These are phyloP conservation scores for Chloropicon primus DNA, from an alignment of 139 green algal genomes.

Conservation along the genomic window DNA sequence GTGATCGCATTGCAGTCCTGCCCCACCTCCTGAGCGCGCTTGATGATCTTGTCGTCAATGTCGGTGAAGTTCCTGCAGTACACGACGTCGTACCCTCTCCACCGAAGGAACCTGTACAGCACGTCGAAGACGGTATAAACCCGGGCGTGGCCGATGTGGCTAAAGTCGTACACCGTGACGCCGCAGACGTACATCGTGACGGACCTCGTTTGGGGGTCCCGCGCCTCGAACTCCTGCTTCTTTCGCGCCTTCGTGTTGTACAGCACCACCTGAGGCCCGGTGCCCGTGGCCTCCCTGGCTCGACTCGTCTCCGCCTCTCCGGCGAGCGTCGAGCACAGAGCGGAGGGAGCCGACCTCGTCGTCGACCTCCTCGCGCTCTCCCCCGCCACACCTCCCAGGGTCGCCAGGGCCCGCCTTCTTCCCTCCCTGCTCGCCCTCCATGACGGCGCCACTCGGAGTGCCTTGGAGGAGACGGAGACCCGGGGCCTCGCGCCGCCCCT, in stretches of 20 bases:
- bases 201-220: slow-evolving; percentile 7
- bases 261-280: slow-evolving; percentile 31
- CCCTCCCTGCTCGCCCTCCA: too few relatives aligned
- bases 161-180: slow-evolving; percentile 65
- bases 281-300: too few relatives aligned
- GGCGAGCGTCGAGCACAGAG: too few relatives aligned
- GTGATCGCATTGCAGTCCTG: slow-evolving; percentile 48
- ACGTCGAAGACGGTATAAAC: slow-evolving; percentile 93
- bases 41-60: slow-evolving; percentile 97
- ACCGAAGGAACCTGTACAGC: slow-evolving; percentile 61
- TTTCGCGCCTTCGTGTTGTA: slow-evolving; percentile 72
- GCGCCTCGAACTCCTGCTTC: slow-evolving; percentile 69
- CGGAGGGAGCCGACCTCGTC: too few relatives aligned
- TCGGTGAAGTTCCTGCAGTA: slow-evolving; percentile 66
- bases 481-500: too few relatives aligned
- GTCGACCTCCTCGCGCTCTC: too few relatives aligned
- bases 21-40: slow-evolving; percentile 44
- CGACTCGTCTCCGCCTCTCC: too few relatives aligned
- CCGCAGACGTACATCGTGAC: slow-evolving; percentile 97
- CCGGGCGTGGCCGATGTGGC: slow-evolving; percentile 89
- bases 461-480: too few relatives aligned
- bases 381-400: too few relatives aligned
- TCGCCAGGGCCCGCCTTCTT: too few relatives aligned
- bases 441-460: too few relatives aligned
- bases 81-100: slow-evolving; percentile 46